phyloP scores from a whole-genome alignment of 192 early-diverging fungal species.

The Umbelopsis sp. region DNA sequence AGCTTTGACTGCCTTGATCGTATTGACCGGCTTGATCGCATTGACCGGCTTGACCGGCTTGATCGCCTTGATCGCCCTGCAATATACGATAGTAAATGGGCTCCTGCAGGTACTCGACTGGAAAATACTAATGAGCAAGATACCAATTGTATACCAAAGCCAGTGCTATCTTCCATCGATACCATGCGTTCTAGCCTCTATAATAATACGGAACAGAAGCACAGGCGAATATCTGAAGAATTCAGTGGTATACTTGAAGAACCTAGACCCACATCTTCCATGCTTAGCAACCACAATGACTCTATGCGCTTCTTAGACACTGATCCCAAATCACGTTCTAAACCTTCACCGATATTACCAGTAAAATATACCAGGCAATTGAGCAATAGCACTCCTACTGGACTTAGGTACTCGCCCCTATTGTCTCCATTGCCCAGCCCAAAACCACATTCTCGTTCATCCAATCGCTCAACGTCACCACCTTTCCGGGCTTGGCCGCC shows the following conservation, averaged over 20 bases:
- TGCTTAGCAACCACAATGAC: not conserved
- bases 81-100: constrained; percentile 7
- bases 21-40: no score
- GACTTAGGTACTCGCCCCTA: constrained; percentile 6
- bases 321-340: not conserved
- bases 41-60: no score
- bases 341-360: not conserved
- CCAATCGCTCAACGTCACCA: constrained; percentile 9
- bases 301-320: not conserved
- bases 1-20: not conserved
- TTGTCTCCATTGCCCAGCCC: constrained; percentile 7
- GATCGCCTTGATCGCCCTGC: not conserved
- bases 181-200: constrained; percentile 1
- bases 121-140: not conserved
- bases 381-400: constrained; percentile 15
- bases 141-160: not conserved
- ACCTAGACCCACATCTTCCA: not conserved
- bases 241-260: not conserved
- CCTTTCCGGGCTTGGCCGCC: constrained; percentile 11
- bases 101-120: not conserved
- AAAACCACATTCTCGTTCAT: constrained; percentile 1
- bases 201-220: constrained; percentile 1
- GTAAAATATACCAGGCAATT: constrained; percentile 3
- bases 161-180: not conserved
- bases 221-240: not conserved